Conservation (phyloP, 495 filamentous ascomycete genomes). For the Neurospora sublineolata region DNA sequence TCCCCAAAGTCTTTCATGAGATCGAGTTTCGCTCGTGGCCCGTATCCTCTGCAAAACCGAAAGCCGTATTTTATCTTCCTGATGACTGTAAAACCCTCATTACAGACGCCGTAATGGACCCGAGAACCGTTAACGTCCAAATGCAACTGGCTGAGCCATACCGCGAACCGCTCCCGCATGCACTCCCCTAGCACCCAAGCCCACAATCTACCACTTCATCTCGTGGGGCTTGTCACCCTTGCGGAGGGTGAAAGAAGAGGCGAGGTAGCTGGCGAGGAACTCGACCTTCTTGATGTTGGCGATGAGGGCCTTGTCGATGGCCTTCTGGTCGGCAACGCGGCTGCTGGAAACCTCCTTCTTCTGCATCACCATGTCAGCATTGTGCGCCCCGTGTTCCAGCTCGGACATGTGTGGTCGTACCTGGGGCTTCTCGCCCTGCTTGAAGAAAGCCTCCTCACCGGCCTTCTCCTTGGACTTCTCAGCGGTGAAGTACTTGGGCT, state of each 20-base stretch:
- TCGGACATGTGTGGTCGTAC: constrained; percentile 42
- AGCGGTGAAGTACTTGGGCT: constrained; percentile 84
- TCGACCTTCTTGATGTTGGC: constrained; percentile 92
- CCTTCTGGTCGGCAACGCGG: constrained; percentile 93
- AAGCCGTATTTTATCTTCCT: constrained; percentile 28
- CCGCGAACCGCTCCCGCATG: constrained; percentile 33
- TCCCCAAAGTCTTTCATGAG: constrained; percentile 11
- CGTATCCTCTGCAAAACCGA: constrained; percentile 24
- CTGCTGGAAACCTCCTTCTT: constrained; percentile 88
- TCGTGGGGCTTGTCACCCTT: constrained; percentile 97
- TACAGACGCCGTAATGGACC: constrained; percentile 48
- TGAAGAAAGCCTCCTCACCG: constrained; percentile 95
- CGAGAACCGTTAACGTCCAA: constrained; percentile 44
- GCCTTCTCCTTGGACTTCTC: constrained; percentile 87
- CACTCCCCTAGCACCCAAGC: constrained; percentile 19
- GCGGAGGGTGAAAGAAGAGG: constrained; percentile 85
- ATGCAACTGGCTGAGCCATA: constrained; percentile 45
- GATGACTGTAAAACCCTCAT: constrained; percentile 46
- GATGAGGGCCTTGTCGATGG: constrained; percentile 86
- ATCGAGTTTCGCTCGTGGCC: constrained; percentile 18
- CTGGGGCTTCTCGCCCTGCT: constrained; percentile 93
- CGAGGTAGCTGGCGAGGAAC: constrained; percentile 78
- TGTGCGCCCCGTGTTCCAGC: neutral
- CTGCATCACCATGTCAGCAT: constrained; percentile 41
- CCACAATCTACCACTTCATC: constrained; percentile 69